Evolutionary conservation across 176 grass and related monocot genomes (phyloP), one percentile per base, ranked within the genome.

Genomic region (Eremochloa ophiuroides): DNA sequence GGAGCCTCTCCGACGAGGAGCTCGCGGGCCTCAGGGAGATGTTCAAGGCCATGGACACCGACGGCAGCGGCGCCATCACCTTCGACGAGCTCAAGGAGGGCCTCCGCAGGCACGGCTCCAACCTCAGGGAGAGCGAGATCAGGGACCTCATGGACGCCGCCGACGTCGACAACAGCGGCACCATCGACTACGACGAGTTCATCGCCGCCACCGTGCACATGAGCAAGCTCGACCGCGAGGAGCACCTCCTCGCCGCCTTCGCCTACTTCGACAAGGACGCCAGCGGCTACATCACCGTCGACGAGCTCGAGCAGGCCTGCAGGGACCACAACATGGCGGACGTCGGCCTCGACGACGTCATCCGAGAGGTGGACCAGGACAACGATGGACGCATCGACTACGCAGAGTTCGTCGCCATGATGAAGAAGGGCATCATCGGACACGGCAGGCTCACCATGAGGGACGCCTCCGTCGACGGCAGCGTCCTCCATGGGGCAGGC

Each of bases 261-360:
- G 70, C 84, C 30, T 94, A 86, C 90, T 98, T 98, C 66, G 95
- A 98, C 81, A 94, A 91, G 89, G 90, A 98, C 53, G 81, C 69
- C 80, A 98, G 90, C 75, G 85, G 85, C 0, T 98, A 87, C 83
- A 98, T 98, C 50, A 94, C 92, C 25, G 86, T 94, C 12, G 92
- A 94, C 22, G 92, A 94, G 68, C 92, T 94, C 14, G 88, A 94
- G 88, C 88, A 89, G 28, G 92, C 92, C n/a, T 94, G 92, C 46
- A 86, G 87, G 30, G 89, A 94, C 1, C 92, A 94, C 71, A 94
- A 91, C 84, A 89, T 94, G 75, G 82, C 72, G 1, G 92, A 94
- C 50, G 92, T 89, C 8, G 72, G 87, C 1, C 84, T 94, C 2
- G 89, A 94, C 2, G 89, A 94, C 34, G 89, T 94, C 68, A 94